Evolutionary conservation across 257 asterid genomes (phyloP), one percentile per base, ranked within the genome.

Genomic region (Nicotiana noctiflora): DNA sequence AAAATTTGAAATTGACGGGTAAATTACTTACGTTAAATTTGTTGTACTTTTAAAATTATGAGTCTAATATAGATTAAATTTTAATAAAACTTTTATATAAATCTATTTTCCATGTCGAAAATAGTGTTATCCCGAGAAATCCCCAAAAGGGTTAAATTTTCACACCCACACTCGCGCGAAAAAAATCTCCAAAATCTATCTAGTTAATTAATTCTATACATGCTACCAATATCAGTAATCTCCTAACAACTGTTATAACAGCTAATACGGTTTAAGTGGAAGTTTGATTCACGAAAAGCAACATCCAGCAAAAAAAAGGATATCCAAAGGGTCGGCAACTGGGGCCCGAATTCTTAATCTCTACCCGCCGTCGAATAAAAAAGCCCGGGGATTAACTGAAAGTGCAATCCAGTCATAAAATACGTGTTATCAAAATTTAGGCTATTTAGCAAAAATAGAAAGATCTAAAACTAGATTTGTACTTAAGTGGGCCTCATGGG

Each of bases 401-500:
- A 59, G 40, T 29, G 44, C 80, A 5, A 5, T 15, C 2, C 29
- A 25, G 68, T 62, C 60, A 19, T 5, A 15, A 27, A 3, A 56
- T 68, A 75, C 13, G 79, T 77, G 84, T 68, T 70, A 4, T n/a
- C 52, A 70, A 70, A 70, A 46, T 40, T 19, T 70, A 70, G 27
- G 15, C 5, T 68, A 19, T 8, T 13, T 13, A 34, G 53, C 25
- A n/a, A 49, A 13, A 34, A 49, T 68, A 5, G 21, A 37, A 17
- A n/a, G 29, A 68, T 10, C 25, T n/a, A 18, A 18, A 9, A 17
- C 55, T 9, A 46, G 65, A 32, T 60, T 70, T 57, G 44, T 56
- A 59, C 64, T 19, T 80, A 63, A 37, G 80, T 83, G 85, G 89
- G 90, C 82, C 85, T 59, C 6, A 5, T 2, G 64, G 55, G 75